phyloP scores from a whole-genome alignment of 2,329 filamentous ascomycete genomes.

The Escovopsis sp. region DNA sequence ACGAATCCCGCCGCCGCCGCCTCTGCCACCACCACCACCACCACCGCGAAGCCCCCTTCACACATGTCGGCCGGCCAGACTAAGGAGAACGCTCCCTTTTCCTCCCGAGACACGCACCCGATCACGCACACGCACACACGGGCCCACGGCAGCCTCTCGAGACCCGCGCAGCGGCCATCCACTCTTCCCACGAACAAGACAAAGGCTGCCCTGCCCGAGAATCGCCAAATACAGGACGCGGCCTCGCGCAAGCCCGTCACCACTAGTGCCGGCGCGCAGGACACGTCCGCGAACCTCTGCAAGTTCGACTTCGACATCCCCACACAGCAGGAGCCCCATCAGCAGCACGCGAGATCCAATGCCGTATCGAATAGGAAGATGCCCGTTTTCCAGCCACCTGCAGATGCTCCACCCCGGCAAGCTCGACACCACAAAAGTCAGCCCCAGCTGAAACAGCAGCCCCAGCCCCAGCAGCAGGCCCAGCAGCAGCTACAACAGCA shows the following conservation, averaged over 20 bases:
- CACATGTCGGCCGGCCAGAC: conserved; percentile 18
- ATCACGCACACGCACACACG: no score
- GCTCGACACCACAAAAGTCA: conserved; percentile 40
- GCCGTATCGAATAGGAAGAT: conserved; percentile 4
- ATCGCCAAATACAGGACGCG: no score
- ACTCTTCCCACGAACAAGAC: conserved; percentile 11
- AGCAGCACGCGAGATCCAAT: conserved; percentile 4
- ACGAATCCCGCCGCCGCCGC: no score
- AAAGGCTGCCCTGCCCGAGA: no score
- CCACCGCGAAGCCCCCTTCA: conserved; percentile 14
- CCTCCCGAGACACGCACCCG: no score
- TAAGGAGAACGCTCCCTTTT: conserved; percentile 29
- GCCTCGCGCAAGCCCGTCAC: conserved; percentile 10
- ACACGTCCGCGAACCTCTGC: conserved; percentile 5
- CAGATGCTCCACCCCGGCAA: conserved; percentile 16
- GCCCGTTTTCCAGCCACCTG: conserved; percentile 2
- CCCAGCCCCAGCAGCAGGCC: no score
- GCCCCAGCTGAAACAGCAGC: conserved; percentile 35
- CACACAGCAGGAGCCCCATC: conserved; percentile 4
- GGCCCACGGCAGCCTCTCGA: conserved; percentile 24
- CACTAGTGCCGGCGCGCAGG: conserved; percentile 5
- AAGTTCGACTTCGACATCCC: conserved; percentile 10
- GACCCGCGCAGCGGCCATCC: conserved; percentile 20
- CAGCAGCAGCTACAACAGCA: no score
- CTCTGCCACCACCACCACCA: no score